phyloP scores from a whole-genome alignment of 306 rosid species.

The Elaeagnus macrophylla region DNA sequence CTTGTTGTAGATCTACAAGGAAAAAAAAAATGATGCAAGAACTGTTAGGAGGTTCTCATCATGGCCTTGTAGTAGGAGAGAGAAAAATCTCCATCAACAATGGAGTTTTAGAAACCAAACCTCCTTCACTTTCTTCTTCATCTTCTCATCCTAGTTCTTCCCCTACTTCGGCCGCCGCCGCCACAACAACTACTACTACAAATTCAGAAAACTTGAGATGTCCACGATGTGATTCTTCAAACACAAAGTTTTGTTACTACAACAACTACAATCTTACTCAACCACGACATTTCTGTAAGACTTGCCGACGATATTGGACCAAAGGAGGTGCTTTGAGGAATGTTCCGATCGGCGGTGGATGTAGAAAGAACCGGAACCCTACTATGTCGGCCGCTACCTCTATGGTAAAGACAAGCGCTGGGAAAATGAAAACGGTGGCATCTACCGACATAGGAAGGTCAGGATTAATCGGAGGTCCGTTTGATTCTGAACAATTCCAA shows the following conservation, averaged over 20 bases:
- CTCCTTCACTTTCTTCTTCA: constrained; percentile 33
- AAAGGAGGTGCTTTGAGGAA: constrained; percentile 70
- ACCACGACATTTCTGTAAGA: constrained; percentile 98
- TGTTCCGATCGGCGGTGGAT: constrained; percentile 69
- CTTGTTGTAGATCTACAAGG: constrained; percentile 51
- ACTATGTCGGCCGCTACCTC: constrained; percentile 18
- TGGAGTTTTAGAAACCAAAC: constrained; percentile 18
- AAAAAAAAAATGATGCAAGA: constrained; percentile 69
- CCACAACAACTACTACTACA: constrained; percentile 20
- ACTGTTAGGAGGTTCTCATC: constrained; percentile 52
- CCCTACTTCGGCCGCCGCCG: not conserved
- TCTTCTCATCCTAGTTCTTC: constrained; percentile 23
- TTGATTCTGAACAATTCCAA: constrained; percentile 32
- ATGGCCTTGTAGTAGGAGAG: constrained; percentile 37
- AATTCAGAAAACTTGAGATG: constrained; percentile 57
- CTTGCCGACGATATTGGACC: constrained; percentile 96
- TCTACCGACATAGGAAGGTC: constrained; percentile 46
- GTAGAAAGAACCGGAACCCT: constrained; percentile 52
- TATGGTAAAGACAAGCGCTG: constrained; percentile 19
- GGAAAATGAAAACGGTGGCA: constrained; percentile 48
- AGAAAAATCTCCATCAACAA: constrained; percentile 49
- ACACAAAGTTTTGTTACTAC: constrained; percentile 89
- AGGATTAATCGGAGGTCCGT: constrained; percentile 21
- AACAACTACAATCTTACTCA: constrained; percentile 93
- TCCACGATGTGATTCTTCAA: constrained; percentile 62